Conservation (phyloP, 768 basidiomycete species). For the Gloeostereum incarnatum region DNA sequence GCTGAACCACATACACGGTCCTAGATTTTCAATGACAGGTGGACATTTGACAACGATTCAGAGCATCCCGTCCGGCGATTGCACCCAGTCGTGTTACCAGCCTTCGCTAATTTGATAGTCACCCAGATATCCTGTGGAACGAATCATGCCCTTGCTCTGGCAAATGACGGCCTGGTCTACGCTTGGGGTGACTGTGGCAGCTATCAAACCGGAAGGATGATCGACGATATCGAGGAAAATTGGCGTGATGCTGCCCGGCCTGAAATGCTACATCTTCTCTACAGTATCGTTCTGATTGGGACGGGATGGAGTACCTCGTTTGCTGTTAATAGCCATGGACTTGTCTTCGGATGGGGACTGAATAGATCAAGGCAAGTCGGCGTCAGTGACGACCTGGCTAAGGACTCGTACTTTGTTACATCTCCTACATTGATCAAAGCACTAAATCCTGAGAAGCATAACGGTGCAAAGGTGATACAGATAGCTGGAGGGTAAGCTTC, state of each 20-base stretch:
- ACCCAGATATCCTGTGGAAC: conserved; percentile 7
- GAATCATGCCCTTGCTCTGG: conserved; percentile 10
- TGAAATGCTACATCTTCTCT: conserved; percentile 6
- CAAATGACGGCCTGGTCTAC: conserved; percentile 8
- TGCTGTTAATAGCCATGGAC: conserved; percentile 7
- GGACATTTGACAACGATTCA: conserved; percentile 7
- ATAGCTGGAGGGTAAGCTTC: conserved; percentile 7
- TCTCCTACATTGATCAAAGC: conserved; percentile 6
- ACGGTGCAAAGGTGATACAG: conserved; percentile 8
- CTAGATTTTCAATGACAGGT: background rate
- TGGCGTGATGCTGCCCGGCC: conserved; percentile 5
- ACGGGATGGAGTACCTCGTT: conserved; percentile 9
- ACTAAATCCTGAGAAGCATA: conserved; percentile 9
- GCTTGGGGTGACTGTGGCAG: conserved; percentile 8
- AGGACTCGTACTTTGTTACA: conserved; percentile 2
- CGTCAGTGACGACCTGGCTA: conserved; percentile 5
- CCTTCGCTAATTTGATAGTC: conserved; percentile 6
- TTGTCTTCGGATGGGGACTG: conserved; percentile 10
- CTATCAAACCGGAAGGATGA: conserved; percentile 7
- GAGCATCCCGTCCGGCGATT: conserved; percentile 6
- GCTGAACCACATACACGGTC: background rate
- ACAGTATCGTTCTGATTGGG: conserved; percentile 6
- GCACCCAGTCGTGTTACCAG: conserved; percentile 4
- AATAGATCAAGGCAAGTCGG: conserved; percentile 10
- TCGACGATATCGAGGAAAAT: conserved; percentile 2